Conservation (phyloP, 2,329 filamentous ascomycete genomes). For the Hortaea werneckii region DNA sequence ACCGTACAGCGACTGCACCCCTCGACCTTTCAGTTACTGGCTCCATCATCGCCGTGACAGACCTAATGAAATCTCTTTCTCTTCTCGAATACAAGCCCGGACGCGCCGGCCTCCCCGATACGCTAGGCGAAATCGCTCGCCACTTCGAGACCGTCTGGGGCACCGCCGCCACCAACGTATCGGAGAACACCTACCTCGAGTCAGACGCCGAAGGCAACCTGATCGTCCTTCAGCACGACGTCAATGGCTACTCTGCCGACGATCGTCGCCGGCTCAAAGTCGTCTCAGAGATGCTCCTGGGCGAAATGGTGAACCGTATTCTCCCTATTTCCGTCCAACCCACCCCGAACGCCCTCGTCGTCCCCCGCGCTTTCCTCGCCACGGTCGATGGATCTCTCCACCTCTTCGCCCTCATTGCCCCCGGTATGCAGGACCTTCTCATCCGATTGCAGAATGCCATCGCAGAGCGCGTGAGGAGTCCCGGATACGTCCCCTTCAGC, state of each 20-base stretch:
- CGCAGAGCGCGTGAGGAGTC: constrained; percentile 53
- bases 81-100: constrained; percentile 61
- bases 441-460: constrained; percentile 70
- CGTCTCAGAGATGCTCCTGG: constrained; percentile 72
- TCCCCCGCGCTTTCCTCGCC: constrained; percentile 75
- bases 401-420: constrained; percentile 70
- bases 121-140: constrained; percentile 62
- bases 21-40: constrained; percentile 67
- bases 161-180: constrained; percentile 65
- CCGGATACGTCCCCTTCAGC: constrained; percentile 66
- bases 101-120: constrained; percentile 43
- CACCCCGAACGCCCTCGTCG: constrained; percentile 54
- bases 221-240: constrained; percentile 65
- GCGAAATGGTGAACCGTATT: constrained; percentile 90
- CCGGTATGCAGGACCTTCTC: constrained; percentile 64
- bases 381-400: constrained; percentile 91
- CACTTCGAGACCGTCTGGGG: constrained; percentile 77
- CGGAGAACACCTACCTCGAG: constrained; percentile 65
- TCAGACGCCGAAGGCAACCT: constrained; percentile 84
- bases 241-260: constrained; percentile 60
- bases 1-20: constrained; percentile 73
- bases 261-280: constrained; percentile 62
- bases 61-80: constrained; percentile 87
- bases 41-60: constrained; percentile 70
- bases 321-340: constrained; percentile 60